Evolutionary conservation across 148 eudicot species (phyloP).

Genomic region (Rhododendron griersonianum): DNA sequence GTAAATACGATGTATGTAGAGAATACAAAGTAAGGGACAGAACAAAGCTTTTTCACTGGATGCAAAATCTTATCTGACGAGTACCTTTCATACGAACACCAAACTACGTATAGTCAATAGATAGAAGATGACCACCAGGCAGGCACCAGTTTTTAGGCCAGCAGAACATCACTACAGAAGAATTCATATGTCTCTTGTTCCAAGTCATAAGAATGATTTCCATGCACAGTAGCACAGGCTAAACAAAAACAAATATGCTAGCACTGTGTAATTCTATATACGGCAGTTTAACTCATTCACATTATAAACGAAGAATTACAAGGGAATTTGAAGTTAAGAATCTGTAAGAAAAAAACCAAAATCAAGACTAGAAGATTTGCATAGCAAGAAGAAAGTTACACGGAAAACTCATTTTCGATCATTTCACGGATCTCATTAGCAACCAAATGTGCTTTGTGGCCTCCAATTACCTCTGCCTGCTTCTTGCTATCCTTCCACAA

Average conservation of each 20-base stretch:
- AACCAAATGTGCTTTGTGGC: conserved; percentile 59
- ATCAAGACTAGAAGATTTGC: background rate
- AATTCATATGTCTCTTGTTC: background rate
- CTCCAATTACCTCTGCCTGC: conserved; percentile 63
- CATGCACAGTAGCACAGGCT: background rate
- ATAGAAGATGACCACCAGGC: background rate
- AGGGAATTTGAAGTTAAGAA: background rate
- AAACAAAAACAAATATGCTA: background rate
- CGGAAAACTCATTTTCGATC: conserved; percentile 36
- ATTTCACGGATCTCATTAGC: conserved; percentile 57
- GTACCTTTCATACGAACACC: background rate
- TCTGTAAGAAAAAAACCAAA: background rate
- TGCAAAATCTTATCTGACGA: background rate
- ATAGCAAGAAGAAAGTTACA: conserved; percentile 3
- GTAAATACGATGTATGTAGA: background rate
- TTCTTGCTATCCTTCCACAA: conserved; percentile 50
- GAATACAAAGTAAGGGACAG: background rate
- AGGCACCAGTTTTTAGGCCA: background rate
- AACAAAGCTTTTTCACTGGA: background rate
- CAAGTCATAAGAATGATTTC: background rate
- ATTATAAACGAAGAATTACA: background rate
- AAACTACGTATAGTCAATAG: background rate
- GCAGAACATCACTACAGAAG: background rate
- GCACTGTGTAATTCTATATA: background rate
- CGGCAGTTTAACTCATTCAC: background rate